Base-by-base conservation (phyloP, 2,329 filamentous ascomycete species). In the Trichoderma cornu-damae region DNA sequence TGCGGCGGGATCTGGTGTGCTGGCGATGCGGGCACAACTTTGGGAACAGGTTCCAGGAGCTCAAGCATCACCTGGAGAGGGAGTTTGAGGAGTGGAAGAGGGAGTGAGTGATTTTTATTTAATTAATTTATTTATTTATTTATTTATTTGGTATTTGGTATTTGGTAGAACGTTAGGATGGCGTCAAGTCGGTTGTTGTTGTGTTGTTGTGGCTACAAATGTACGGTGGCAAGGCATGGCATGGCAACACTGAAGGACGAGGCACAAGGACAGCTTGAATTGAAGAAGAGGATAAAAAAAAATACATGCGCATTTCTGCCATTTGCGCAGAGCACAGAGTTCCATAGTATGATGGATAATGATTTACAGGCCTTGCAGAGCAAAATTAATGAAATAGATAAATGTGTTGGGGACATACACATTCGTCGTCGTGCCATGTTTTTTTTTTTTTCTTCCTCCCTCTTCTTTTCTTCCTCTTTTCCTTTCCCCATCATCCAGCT, bases 1-100 rank as follows among this genome's bases (percentile, higher is more conserved):
- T 91, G 61, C 74, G 79, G 34, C 71, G 73, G 59, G 85, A 90
- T 59, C 79, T 96, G 70, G 73, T 74, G 61, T 97, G 94, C 70
- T 97, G 94, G 93, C 80, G 89, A 51, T 97, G 94, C 73, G 84
- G 84, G 1, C 73, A 71, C 70, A 81, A 83, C 52, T 96, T 94
- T 72, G 82, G 80, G 18, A 89, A 89, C 63, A 81, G 79, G 67
- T 95, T 96, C 70, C 77, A 81, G 62, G 78, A 77, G 69, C 70
- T 96, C 53, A 94, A 94, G 71, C 77, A 75, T 59, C 92, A 99
- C 75, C 73, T 96, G 46, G 79, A 80, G 14, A 75, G 79, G 24
- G 91, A 96, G 73, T 91, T 90, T 69, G 80, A 87, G 64, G 75
- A 73, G 59, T 96, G 91, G 91, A 90, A 81, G 72, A 79, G 66